A percentile compares a stretch with the other conserved stretches of the same genome.
phyloP scores from a whole-genome alignment of 2,329 filamentous ascomycete species.

The Lecanosticta acicola region DNA sequence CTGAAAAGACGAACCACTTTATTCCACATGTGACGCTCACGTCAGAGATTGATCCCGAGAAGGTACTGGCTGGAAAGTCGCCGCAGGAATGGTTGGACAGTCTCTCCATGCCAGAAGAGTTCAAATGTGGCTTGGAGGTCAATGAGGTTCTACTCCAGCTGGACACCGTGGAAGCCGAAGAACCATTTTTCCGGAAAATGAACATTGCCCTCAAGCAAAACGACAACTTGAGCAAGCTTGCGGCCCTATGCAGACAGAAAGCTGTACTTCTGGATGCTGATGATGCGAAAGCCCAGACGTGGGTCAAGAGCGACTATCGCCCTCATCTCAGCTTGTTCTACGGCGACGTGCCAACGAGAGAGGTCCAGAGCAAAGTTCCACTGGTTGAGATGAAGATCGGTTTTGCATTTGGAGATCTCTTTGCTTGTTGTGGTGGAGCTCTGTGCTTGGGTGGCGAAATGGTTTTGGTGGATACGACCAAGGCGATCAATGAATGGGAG shows the following conservation, averaged over 20 bases:
- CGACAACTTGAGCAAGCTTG: constrained; percentile 14
- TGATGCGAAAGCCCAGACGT: constrained; percentile 4
- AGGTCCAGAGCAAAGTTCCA: constrained; percentile 18
- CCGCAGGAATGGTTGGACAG: constrained; percentile 21
- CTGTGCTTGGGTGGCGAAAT: constrained; percentile 22
- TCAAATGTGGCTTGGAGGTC: constrained; percentile 10
- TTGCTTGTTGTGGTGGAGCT: constrained; percentile 24
- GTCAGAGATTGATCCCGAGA: constrained; percentile 13
- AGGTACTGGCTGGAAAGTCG: constrained; percentile 5
- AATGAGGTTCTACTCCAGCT: constrained; percentile 23
- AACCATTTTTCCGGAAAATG: constrained; percentile 20
- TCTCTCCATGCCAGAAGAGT: constrained; percentile 9
- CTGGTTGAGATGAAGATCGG: constrained; percentile 25
- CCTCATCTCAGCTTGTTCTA: constrained; percentile 22
- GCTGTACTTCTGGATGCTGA: constrained; percentile 9
- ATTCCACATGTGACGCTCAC: constrained; percentile 22
- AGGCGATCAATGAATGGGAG: constrained; percentile 17
- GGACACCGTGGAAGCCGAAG: constrained; percentile 19
- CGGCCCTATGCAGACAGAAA: constrained; percentile 8
- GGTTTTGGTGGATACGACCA: constrained; percentile 23
- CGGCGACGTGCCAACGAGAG: constrained; percentile 18
- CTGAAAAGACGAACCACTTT: constrained; percentile 12
- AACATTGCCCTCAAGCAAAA: constrained; percentile 20
- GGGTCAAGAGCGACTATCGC: constrained; percentile 17
- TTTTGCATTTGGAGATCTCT: constrained; percentile 23